Evolutionary conservation across 2,329 filamentous ascomycete genomes (phyloP), one percentile per base, ranked within the genome.

Genomic region (Monilinia aucupariae): DNA sequence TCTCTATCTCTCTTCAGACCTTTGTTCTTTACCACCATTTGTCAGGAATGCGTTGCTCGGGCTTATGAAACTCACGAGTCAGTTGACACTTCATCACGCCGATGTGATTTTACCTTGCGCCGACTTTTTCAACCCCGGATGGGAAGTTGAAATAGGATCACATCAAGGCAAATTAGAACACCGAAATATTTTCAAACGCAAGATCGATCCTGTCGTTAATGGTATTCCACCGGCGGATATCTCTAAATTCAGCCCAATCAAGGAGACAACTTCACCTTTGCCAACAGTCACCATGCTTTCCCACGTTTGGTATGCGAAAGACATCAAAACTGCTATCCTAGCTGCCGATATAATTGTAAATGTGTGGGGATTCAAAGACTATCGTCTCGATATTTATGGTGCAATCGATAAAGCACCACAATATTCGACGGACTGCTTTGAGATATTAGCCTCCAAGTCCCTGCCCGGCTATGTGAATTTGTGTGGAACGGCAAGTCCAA

Each of bases 261-360:
- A 83, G 53, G 79, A 83, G 61, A 83, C 86, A 68, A 81, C 81
- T 59, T 81, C 84, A 0, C 77, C 81, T 64, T 78, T 77, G 27
- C 85, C 85, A 3, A 87, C 85, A 0, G 84, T 86, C 2, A 84
- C 84, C 32, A 87, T 87, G 85, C 72, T 87, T 56, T 87, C 84
- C 27, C 84, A 87, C 66, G 78, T 84, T 4, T 81, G 82, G 71
- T 72, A 71, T 59, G 71, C 65, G 66, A 87, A 87, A 71, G 85
- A 87, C 65, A 85, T 87, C 73, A 86, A 86, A 72, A 86, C 80
- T 2, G 84, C 85, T 4, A 79, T 87, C 30, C 75, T 86, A 6
- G 83, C 85, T 8, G 84, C 85, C 1, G 84, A 87, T 68, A 81
- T 87, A 65, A 86, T 87, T 65, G 80, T 86, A 67, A 86, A 87